Evolutionary conservation across 805 yeast genomes (phyloP).

Genomic region (Yamadazyma paraphyllophila): DNA sequence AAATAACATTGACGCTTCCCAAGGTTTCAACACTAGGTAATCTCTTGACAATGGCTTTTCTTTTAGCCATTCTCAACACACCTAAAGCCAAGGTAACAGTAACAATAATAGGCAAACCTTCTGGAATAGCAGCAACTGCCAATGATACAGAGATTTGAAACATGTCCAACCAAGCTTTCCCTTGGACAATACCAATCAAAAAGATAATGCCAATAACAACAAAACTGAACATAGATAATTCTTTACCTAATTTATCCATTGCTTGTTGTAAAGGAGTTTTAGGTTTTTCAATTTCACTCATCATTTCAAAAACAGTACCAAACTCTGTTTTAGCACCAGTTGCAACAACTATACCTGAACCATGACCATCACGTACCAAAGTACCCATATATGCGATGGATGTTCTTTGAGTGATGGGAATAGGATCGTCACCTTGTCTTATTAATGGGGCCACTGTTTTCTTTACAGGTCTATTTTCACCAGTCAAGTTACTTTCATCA

Average conservation of each 20-base stretch:
- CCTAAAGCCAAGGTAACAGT: slow-evolving; percentile 97
- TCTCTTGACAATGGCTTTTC: slow-evolving; percentile 90
- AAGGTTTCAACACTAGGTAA: slow-evolving; percentile 93
- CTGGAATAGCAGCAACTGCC: slow-evolving; percentile 99
- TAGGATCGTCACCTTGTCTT: slow-evolving; percentile 22
- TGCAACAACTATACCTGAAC: slow-evolving; percentile 88
- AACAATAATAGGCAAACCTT: slow-evolving; percentile 96
- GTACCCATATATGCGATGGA: slow-evolving; percentile 97
- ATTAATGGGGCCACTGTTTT: slow-evolving; percentile 49
- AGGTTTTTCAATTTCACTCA: slow-evolving; percentile 93
- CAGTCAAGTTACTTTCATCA: slow-evolving; percentile 94
- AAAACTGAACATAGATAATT: slow-evolving; percentile 80
- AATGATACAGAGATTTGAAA: slow-evolving; percentile 94
- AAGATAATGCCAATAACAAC: slow-evolving; percentile 89
- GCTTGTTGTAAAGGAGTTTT: slow-evolving; percentile 94
- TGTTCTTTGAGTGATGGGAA: slow-evolving; percentile 65
- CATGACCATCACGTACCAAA: slow-evolving; percentile 92
- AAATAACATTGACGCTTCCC: slow-evolving; percentile 91
- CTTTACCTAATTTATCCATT: slow-evolving; percentile 94
- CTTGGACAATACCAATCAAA: slow-evolving; percentile 84
- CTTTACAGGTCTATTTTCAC: slow-evolving; percentile 86
- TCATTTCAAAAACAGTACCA: slow-evolving; percentile 93
- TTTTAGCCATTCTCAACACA: slow-evolving; percentile 92
- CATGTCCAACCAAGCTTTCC: slow-evolving; percentile 96
- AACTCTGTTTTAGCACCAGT: slow-evolving; percentile 89